phyloP scores from a whole-genome alignment of 2,329 filamentous ascomycete genomes.

The Colletotrichum ledebouriae region DNA sequence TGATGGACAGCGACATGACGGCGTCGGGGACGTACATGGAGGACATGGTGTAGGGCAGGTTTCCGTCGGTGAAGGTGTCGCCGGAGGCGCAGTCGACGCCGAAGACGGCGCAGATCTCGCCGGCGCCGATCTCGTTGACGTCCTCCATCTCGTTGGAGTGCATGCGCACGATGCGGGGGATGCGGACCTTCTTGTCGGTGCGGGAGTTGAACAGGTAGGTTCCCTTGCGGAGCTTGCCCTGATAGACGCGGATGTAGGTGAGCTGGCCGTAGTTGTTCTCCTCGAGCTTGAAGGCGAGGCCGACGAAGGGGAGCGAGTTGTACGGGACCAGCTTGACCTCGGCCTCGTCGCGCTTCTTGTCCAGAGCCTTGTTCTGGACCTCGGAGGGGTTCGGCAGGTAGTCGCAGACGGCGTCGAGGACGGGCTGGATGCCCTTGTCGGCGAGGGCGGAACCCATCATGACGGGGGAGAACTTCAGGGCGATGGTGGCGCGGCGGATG shows the following conservation, averaged over 20 bases:
- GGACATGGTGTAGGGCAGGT: conserved; percentile 93
- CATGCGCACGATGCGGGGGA: conserved; percentile 98
- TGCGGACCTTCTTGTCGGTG: conserved; percentile 94
- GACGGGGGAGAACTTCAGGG: conserved; percentile 91
- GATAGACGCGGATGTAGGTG: conserved; percentile 98
- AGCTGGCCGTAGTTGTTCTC: conserved; percentile 98
- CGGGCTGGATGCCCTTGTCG: conserved; percentile 94
- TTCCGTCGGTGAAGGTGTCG: conserved; percentile 97
- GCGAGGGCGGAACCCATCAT: conserved; percentile 96
- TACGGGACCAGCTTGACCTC: conserved; percentile 91
- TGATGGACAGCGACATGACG: conserved; percentile 98
- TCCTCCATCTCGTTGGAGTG: conserved; percentile 99
- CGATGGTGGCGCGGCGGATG: conserved; percentile 90
- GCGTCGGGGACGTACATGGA: conserved; percentile 99
- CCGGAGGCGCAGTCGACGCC: conserved; percentile 98
- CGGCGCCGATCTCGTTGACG: conserved; percentile 89
- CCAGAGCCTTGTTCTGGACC: conserved; percentile 89
- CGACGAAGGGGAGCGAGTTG: conserved; percentile 93
- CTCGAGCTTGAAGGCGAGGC: conserved; percentile 97
- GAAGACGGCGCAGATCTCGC: conserved; percentile 98
- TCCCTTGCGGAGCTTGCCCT: conserved; percentile 90
- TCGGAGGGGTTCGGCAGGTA: conserved; percentile 94
- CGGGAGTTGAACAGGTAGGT: conserved; percentile 93
- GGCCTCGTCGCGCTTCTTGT: conserved; percentile 82
- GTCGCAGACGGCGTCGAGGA: conserved; percentile 96